Percentiles rank a stretch among this genome's conserved stretches.
These are phyloP conservation scores for Chrysophaeum taylorii DNA, from an alignment of 352 stramenopile species.

Conservation along the genomic window DNA sequence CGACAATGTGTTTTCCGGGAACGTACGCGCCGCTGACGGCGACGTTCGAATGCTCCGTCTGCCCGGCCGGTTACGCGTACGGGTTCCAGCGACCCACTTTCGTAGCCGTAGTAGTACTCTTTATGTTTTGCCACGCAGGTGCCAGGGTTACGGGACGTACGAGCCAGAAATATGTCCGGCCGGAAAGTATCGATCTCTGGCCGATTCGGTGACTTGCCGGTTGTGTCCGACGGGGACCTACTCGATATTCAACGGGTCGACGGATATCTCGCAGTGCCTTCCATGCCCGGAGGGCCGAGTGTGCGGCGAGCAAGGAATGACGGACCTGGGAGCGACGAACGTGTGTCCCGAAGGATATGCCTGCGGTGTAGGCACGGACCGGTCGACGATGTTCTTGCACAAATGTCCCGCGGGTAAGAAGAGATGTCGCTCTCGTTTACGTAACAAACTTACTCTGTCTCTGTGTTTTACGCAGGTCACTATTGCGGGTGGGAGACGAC, in stretches of 20 bases:
- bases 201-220: conserved; percentile 85
- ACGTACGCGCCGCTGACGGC: conserved; percentile 83
- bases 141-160: conserved; percentile 85
- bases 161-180: conserved; percentile 80
- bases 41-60: conserved; percentile 72
- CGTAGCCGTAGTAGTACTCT: background rate
- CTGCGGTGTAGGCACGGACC: conserved; percentile 81
- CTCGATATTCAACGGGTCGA: conserved; percentile 71
- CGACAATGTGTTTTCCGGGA: conserved; percentile 87
- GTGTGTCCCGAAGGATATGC: conserved; percentile 79
- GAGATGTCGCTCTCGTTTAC: too few species aligned
- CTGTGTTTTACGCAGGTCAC: too few species aligned
- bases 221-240: conserved; percentile 85
- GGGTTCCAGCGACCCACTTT: too few species aligned
- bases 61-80: conserved; percentile 80
- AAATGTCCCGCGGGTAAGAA: conserved; percentile 74
- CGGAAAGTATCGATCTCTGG: conserved; percentile 82
- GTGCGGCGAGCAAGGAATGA: conserved; percentile 75
- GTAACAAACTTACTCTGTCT: too few species aligned
- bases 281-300: conserved; percentile 83
- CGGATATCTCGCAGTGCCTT: conserved; percentile 86
- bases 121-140: too few species aligned
- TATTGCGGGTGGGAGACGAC: conserved; percentile 71
- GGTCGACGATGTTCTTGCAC: conserved; percentile 73
- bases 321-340: conserved; percentile 60